phyloP scores from a whole-genome alignment of 495 filamentous ascomycete species.

The Pseudotulostoma volvatum region DNA sequence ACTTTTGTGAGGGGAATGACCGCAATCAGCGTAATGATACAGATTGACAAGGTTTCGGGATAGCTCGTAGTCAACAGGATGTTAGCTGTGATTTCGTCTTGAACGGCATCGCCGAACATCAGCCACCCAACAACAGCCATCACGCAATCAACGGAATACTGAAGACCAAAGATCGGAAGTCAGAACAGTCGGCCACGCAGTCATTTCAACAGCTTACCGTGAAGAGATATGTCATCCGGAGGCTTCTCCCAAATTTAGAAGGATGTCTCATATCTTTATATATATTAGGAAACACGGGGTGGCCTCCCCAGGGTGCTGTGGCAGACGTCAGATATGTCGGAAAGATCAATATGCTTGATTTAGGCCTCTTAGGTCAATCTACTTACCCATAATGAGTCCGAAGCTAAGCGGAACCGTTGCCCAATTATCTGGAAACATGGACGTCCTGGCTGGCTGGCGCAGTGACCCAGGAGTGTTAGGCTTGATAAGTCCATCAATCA shows the following conservation, averaged over 20 bases:
- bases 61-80: slow-evolving; percentile 59
- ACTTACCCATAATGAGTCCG: slow-evolving; percentile 76
- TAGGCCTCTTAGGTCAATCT: background rate
- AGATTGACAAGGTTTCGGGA: slow-evolving; percentile 52
- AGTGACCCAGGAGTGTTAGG: slow-evolving; percentile 66
- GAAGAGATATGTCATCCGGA: slow-evolving; percentile 76
- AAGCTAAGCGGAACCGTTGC: slow-evolving; percentile 78
- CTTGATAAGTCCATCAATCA: slow-evolving; percentile 77
- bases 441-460: slow-evolving; percentile 59
- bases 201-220: slow-evolving; percentile 39
- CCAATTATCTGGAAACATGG: slow-evolving; percentile 71
- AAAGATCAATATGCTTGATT: background rate
- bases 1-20: slow-evolving; percentile 93
- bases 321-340: background rate
- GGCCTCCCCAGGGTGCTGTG: slow-evolving; percentile 78
- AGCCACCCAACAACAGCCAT: slow-evolving; percentile 72
- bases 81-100: slow-evolving; percentile 82
- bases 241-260: slow-evolving; percentile 58
- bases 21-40: slow-evolving; percentile 70
- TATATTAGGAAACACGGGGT: slow-evolving; percentile 91
- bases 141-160: slow-evolving; percentile 63
- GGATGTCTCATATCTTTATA: slow-evolving; percentile 97
- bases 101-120: slow-evolving; percentile 83
- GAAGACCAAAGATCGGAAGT: background rate
- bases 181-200: background rate